Evolutionary conservation across 768 basidiomycete species (phyloP).

Genomic region (Boletus rex-veris): DNA sequence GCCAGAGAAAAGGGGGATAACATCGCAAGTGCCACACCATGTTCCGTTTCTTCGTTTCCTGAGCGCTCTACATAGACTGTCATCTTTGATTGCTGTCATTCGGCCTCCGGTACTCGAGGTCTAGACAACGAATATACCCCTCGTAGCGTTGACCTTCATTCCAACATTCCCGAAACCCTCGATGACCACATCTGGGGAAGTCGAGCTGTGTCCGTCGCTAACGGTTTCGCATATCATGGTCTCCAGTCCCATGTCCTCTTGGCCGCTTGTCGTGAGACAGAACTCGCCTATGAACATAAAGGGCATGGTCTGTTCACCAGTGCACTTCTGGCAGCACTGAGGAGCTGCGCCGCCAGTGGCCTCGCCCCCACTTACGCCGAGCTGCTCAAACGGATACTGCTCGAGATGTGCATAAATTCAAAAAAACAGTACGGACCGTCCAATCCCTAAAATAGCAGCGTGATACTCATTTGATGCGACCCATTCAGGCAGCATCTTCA

Average conservation of each 20-base stretch:
- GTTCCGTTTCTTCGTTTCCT: not conserved
- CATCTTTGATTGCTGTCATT: slow-evolving; percentile 46
- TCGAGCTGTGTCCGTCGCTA: slow-evolving; percentile 1
- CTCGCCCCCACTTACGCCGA: slow-evolving; percentile 31
- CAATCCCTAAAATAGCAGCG: slow-evolving; percentile 1
- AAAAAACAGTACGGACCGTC: slow-evolving; percentile 6
- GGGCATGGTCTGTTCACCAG: slow-evolving; percentile 26
- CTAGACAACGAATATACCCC: not conserved
- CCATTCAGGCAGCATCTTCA: slow-evolving; percentile 27
- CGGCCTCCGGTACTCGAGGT: slow-evolving; percentile 35
- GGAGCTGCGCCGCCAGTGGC: not conserved
- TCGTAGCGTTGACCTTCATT: slow-evolving; percentile 5
- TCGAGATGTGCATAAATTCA: slow-evolving; percentile 7
- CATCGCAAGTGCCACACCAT: slow-evolving; percentile 34
- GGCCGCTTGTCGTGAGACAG: slow-evolving; percentile 39
- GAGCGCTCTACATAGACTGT: slow-evolving; percentile 34
- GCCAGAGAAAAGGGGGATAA: slow-evolving; percentile 41
- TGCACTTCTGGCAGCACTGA: slow-evolving; percentile 17
- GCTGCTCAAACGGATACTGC: slow-evolving; percentile 8
- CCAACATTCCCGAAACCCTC: slow-evolving; percentile 9
- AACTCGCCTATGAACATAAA: slow-evolving; percentile 28
- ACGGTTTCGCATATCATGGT: slow-evolving; percentile 25
- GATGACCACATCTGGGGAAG: slow-evolving; percentile 27
- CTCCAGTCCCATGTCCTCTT: slow-evolving; percentile 40
- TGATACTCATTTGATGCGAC: not conserved